Base-by-base conservation (phyloP, 805 yeast species). In the Schizosaccharomyces lindneri region DNA sequence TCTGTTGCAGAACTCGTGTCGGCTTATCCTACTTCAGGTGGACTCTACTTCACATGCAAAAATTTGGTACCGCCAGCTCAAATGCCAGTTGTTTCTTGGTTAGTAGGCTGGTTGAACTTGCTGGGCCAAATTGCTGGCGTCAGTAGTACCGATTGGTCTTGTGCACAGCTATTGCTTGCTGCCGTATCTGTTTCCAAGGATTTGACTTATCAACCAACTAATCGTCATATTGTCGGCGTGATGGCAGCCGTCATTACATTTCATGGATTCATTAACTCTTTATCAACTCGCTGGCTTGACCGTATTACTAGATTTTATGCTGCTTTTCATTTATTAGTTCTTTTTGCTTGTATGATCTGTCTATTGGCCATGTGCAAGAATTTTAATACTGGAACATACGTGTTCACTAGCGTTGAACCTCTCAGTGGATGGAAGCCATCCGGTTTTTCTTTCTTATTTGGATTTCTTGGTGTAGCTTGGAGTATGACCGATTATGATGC, bases 381-480 rank as follows among this genome's bases (percentile, higher is more conserved):
- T 39, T 73, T 75, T 66, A 74, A 77, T 64, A 65, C 75, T 19
- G 79, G 77, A 27, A 64, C 64, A 24, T 80, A 68, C 68, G 78
- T 79, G 7, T 81, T 81, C 67, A 74, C 77, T 27, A 70, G 71
- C 61, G 74, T 78, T 62, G 73, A 75, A 59, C 74, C 78, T 65
- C 67, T 66, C 59, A 76, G 81, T 24, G 79, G 79, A 60, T 81
- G 83, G 81, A 68, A 73, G 29, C 67, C 71, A 4, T 71, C 73
- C 59, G 83, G 83, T 3, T 80, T 81, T 78, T 76, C 82, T 3
- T 80, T 79, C 68, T 67, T 80, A 66, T 77, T 77, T n/a, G 87
- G 87, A n/a, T 70, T 82, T 59, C 78, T 82, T 65, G 82, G 82
- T 68, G 84, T 86, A 5, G 78, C 80, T 62, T 83, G 85, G 85